Conservation (phyloP, 805 yeast genomes). For the Barnettozyma vustinii region DNA sequence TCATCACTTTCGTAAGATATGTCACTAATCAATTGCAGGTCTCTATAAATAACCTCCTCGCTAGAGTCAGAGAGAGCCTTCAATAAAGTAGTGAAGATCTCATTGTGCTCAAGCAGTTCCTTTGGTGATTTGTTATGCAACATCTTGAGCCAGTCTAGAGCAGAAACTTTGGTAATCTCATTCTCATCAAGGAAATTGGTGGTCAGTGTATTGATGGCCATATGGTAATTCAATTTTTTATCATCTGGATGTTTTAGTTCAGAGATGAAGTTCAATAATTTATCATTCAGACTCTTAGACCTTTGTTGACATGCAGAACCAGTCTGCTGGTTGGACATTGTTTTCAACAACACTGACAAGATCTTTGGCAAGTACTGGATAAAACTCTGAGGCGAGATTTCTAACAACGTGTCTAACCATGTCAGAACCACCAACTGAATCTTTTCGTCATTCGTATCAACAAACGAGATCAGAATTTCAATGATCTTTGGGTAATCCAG, state of each 20-base stretch:
- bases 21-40: slow-evolving; percentile 64
- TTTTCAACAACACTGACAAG: slow-evolving; percentile 59
- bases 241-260: slow-evolving; percentile 25
- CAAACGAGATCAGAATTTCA: slow-evolving; percentile 73
- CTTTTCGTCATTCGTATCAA: slow-evolving; percentile 63
- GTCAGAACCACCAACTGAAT: slow-evolving; percentile 73
- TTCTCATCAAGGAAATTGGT: slow-evolving; percentile 68
- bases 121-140: slow-evolving; percentile 66
- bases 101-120: slow-evolving; percentile 48
- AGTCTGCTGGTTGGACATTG: slow-evolving; percentile 43
- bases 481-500: slow-evolving; percentile 77
- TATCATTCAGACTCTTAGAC: slow-evolving; percentile 52
- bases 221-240: slow-evolving; percentile 41
- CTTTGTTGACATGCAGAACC: slow-evolving; percentile 42
- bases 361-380: slow-evolving; percentile 70
- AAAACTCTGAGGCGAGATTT: slow-evolving; percentile 71
- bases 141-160: slow-evolving; percentile 85
- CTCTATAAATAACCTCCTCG: slow-evolving; percentile 72
- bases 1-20: slow-evolving; percentile 70
- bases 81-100: slow-evolving; percentile 70
- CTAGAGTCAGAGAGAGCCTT: slow-evolving; percentile 68
- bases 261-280: slow-evolving; percentile 44
- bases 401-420: slow-evolving; percentile 75
- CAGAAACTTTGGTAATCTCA: slow-evolving; percentile 76
- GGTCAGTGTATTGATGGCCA: slow-evolving; percentile 67